Evolutionary conservation across 495 filamentous ascomycete genomes (phyloP).

Genomic region (Thermochaetoides thermophila): DNA sequence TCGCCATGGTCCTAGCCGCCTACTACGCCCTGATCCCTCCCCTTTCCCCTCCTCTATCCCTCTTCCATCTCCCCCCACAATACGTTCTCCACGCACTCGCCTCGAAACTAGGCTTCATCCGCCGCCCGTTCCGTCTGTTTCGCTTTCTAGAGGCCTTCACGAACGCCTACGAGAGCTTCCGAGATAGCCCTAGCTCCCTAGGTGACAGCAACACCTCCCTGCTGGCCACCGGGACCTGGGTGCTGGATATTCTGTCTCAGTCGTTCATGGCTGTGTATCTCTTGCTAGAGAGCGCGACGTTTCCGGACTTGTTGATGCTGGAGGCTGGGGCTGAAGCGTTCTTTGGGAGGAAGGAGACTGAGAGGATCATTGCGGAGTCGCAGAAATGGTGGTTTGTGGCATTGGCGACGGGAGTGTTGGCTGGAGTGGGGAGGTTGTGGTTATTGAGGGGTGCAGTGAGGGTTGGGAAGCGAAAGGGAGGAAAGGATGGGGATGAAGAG

Average conservation of each 20-base stretch:
- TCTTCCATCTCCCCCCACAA: constrained; percentile 4
- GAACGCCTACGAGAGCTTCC: constrained; percentile 24
- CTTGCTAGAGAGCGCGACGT: constrained; percentile 28
- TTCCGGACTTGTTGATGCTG: constrained; percentile 26
- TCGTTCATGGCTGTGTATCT: constrained; percentile 35
- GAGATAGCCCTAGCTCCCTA: too few relatives aligned
- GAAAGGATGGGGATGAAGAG: constrained; percentile 2
- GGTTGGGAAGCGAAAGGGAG: constrained; percentile 9
- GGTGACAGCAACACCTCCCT: too few relatives aligned
- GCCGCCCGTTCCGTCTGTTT: constrained; percentile 48
- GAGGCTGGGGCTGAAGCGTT: too few relatives aligned
- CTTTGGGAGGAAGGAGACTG: too few relatives aligned
- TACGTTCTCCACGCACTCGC: constrained; percentile 10
- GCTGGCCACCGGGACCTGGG: constrained; percentile 4
- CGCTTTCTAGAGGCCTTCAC: constrained; percentile 47
- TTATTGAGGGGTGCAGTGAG: too few relatives aligned
- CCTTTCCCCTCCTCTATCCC: background rate
- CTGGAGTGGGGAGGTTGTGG: constrained; percentile 14
- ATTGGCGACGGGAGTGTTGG: constrained; percentile 22
- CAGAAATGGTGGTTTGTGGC: constrained; percentile 53
- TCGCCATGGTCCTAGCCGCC: constrained; percentile 17
- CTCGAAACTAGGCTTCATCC: constrained; percentile 26
- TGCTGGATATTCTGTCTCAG: constrained; percentile 24
- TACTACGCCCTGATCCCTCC: background rate
- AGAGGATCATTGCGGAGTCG: constrained; percentile 35